These are phyloP conservation scores for Hypoxylon sp. DNA, from an alignment of 2,329 filamentous ascomycete genomes.

Conservation along the genomic window DNA sequence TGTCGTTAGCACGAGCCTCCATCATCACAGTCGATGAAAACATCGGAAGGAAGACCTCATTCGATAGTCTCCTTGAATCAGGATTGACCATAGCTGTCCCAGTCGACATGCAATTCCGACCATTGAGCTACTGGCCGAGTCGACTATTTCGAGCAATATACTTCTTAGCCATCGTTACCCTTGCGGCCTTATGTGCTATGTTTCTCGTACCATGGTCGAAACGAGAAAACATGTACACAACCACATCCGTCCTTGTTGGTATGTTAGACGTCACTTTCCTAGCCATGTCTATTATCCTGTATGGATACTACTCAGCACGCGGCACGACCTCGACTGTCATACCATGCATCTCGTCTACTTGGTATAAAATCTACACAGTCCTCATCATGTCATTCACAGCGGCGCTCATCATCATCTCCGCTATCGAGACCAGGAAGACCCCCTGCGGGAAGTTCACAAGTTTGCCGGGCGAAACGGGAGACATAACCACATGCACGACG, in stretches of 20 bases:
- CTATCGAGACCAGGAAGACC: slow-evolving; percentile 6
- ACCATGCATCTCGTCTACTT: slow-evolving; percentile 16
- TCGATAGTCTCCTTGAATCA: slow-evolving; percentile 25
- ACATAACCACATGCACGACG: slow-evolving; percentile 13
- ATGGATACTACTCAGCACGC: slow-evolving; percentile 16
- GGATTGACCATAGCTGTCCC: not conserved
- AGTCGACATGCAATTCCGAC: slow-evolving; percentile 2
- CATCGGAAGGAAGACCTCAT: slow-evolving; percentile 1
- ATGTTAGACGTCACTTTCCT: slow-evolving; percentile 6
- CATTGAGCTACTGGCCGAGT: slow-evolving; percentile 16
- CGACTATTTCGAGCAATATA: slow-evolving; percentile 7
- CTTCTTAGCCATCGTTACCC: not conserved
- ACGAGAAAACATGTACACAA: slow-evolving; percentile 15
- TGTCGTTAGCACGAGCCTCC: not conserved
- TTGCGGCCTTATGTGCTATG: slow-evolving; percentile 4
- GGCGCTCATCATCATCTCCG: slow-evolving; percentile 6
- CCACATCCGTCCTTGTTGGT: slow-evolving; percentile 14
- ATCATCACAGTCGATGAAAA: slow-evolving; percentile 1
- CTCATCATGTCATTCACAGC: slow-evolving; percentile 3
- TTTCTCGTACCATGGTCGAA: slow-evolving; percentile 18
- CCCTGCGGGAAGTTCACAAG: slow-evolving; percentile 12
- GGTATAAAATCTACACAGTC: slow-evolving; percentile 22
- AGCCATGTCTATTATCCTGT: slow-evolving; percentile 5
- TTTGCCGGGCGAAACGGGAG: slow-evolving; percentile 11
- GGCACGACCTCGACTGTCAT: slow-evolving; percentile 11